Percentiles rank a stretch among this genome's conserved stretches.
Conservation (phyloP, 2,329 filamentous ascomycete genomes). For the Huntiella bhutanensis region DNA sequence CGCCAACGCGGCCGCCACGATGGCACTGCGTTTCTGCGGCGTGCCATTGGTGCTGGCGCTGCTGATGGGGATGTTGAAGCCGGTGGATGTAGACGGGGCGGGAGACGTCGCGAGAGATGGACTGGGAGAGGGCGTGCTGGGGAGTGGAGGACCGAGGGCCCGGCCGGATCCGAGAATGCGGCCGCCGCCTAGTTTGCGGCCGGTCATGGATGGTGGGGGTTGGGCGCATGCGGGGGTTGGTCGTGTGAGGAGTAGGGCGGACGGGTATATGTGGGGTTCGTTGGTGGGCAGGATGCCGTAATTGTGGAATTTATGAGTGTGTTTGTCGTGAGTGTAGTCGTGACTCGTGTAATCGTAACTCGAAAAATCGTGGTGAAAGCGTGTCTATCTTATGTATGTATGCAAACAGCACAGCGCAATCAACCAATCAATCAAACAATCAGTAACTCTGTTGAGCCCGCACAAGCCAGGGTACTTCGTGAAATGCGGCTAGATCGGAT, state of each 20-base stretch:
- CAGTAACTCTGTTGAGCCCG: too few species aligned
- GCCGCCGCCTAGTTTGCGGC: constrained; percentile 77
- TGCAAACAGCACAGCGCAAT: too few species aligned
- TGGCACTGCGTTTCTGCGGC: background rate
- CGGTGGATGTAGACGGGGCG: constrained; percentile 2
- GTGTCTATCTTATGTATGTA: too few species aligned
- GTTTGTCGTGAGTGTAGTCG: too few species aligned
- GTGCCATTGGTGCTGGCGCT: background rate
- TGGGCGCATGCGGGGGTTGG: constrained; percentile 6
- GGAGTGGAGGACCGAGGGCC: constrained; percentile 47
- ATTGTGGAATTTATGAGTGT: too few species aligned
- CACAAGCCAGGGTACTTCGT: too few species aligned
- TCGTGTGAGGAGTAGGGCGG: background rate
- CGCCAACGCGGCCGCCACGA: background rate
- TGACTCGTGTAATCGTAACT: too few species aligned
- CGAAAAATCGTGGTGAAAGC: too few species aligned
- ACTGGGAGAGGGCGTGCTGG: constrained; percentile 21
- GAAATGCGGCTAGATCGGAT: too few species aligned
- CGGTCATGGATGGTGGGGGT: constrained; percentile 40
- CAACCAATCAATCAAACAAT: too few species aligned
- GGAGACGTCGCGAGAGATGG: constrained; percentile 16
- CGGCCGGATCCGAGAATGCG: constrained; percentile 77
- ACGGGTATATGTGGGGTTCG: too few species aligned
- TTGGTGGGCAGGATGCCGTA: too few species aligned
- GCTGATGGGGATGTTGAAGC: background rate